A percentile compares a stretch with the other conserved stretches of the same genome.
phyloP scores from a whole-genome alignment of 805 yeast genomes.

The Candida maltosa region DNA sequence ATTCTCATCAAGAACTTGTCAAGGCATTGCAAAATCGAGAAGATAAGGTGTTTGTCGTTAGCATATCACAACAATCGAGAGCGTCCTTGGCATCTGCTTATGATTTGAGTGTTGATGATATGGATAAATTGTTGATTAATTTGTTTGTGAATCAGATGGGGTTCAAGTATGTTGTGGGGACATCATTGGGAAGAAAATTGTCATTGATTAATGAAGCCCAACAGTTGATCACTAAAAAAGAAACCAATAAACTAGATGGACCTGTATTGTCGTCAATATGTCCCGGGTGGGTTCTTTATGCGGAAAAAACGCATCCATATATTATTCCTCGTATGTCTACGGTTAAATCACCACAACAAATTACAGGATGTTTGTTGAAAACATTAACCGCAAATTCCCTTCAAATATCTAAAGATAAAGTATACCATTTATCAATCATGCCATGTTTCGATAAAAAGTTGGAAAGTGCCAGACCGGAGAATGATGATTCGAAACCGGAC shows the following conservation, averaged over 20 bases:
- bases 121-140: conserved; percentile 60
- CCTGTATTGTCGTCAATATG: conserved; percentile 75
- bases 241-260: conserved; percentile 11
- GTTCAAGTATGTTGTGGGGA: conserved; percentile 75
- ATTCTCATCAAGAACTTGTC: conserved; percentile 77
- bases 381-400: conserved; percentile 35
- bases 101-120: conserved; percentile 45
- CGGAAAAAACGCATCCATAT: conserved; percentile 92
- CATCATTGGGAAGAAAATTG: conserved; percentile 74
- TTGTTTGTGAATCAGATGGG: conserved; percentile 61
- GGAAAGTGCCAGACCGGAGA: conserved; percentile 86
- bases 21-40: conserved; percentile 43
- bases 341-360: conserved; percentile 89
- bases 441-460: conserved; percentile 96
- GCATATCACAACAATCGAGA: conserved; percentile 83
- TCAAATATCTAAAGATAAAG: conserved; percentile 27
- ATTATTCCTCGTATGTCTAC: conserved; percentile 66
- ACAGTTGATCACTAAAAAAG: conserved; percentile 43
- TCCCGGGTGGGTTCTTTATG: conserved; percentile 96
- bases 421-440: conserved; percentile 87
- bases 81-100: conserved; percentile 76
- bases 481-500: conserved; percentile 40
- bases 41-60: conserved; percentile 57
- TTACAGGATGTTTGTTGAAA: conserved; percentile 79
- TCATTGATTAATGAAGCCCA: conserved; percentile 46